These are phyloP conservation scores for Papiliotrema terrestris DNA, from an alignment of 1,284 basidiomycete genomes.

Conservation along the genomic window DNA sequence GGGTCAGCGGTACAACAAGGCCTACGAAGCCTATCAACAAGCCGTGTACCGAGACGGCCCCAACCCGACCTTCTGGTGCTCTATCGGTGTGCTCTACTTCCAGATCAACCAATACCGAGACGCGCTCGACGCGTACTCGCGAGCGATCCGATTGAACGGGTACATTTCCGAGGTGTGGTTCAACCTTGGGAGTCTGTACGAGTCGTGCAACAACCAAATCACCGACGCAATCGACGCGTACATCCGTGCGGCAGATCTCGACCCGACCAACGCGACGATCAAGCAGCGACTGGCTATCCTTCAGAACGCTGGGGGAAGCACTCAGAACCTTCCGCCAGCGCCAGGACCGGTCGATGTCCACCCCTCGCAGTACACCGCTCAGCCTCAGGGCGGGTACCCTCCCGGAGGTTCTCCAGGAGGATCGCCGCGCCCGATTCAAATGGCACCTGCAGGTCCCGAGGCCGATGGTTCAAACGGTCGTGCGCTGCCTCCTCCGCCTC, in stretches of 20 bases:
- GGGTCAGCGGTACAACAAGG: constrained; percentile 98
- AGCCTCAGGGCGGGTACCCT: constrained; percentile 26
- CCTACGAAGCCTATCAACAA: constrained; percentile 99
- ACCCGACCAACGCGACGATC: constrained; percentile 74
- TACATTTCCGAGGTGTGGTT: constrained; percentile 99
- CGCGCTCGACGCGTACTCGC: constrained; percentile 95
- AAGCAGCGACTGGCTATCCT: constrained; percentile 71
- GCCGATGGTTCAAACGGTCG: constrained; percentile 15
- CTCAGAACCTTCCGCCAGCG: constrained; percentile 69
- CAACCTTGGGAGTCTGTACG: constrained; percentile 93
- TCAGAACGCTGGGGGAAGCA: constrained; percentile 75
- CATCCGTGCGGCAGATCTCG: constrained; percentile 83
- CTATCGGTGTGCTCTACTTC: constrained; percentile 98
- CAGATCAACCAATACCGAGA: constrained; percentile 99
- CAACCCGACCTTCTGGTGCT: constrained; percentile 99
- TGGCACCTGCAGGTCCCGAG: constrained; percentile 13
- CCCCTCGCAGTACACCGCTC: constrained; percentile 79
- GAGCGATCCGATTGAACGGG: constrained; percentile 96
- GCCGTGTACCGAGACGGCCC: constrained; percentile 97
- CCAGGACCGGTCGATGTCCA: constrained; percentile 93
- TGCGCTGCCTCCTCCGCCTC: constrained; percentile 40
- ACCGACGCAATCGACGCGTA: constrained; percentile 98
- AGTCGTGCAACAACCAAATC: constrained; percentile 99
- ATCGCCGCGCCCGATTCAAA: constrained; percentile 22
- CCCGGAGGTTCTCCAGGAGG: constrained; percentile 18